Conservation (phyloP, 2,329 filamentous ascomycete species). For the Aspergillus ochraceoroseus region DNA sequence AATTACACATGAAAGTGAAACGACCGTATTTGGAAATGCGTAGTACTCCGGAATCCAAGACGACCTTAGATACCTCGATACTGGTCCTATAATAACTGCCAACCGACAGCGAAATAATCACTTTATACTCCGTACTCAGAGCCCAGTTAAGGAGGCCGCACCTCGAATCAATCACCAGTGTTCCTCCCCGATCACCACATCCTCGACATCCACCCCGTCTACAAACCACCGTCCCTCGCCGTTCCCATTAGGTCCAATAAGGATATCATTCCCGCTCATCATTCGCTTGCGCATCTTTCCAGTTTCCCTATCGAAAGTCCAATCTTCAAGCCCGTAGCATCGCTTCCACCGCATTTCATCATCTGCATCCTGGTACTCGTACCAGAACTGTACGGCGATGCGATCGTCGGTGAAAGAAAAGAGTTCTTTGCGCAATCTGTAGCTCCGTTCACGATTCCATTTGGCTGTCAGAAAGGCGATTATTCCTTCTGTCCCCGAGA, state of each 20-base stretch:
- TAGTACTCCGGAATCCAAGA: no score
- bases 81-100: no score
- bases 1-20: no score
- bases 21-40: no score
- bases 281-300: slow-evolving; percentile 47
- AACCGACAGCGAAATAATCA: no score
- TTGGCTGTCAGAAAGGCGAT: slow-evolving; percentile 64
- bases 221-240: slow-evolving; percentile 45
- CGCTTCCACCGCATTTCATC: slow-evolving; percentile 70
- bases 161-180: no score
- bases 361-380: slow-evolving; percentile 65
- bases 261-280: slow-evolving; percentile 47
- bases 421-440: slow-evolving; percentile 74
- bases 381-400: slow-evolving; percentile 90
- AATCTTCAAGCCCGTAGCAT: slow-evolving; percentile 68
- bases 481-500: slow-evolving; percentile 64
- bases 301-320: slow-evolving; percentile 44
- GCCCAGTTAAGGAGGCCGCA: no score
- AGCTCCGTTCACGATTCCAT: slow-evolving; percentile 67
- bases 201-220: slow-evolving; percentile 42
- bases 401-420: slow-evolving; percentile 71
- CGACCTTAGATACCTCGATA: no score
- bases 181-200: slow-evolving; percentile 33
- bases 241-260: slow-evolving; percentile 42
- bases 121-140: no score